Percentiles rank a stretch among this genome's conserved stretches.
Conservation (phyloP, 2,329 filamentous ascomycete genomes). For the Cordyceps militaris region DNA sequence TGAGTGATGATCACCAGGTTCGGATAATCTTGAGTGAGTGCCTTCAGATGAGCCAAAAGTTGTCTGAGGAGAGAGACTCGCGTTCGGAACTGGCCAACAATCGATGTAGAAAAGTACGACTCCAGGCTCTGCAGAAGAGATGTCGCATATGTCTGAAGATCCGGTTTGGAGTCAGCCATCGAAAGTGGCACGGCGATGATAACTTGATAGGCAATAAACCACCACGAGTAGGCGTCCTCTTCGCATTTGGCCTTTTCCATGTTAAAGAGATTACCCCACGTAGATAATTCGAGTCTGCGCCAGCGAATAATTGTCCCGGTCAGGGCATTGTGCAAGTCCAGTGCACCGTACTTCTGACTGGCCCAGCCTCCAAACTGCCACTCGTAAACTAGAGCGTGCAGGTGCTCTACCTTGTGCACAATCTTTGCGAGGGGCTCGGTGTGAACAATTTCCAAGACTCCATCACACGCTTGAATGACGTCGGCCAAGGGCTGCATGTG, state of each 20-base stretch:
- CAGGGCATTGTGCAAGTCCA: slow-evolving; percentile 64
- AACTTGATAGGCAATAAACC: slow-evolving; percentile 91
- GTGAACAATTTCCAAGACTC: slow-evolving; percentile 68
- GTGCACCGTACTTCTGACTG: slow-evolving; percentile 67
- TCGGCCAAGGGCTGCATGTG: slow-evolving; percentile 73
- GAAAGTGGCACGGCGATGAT: slow-evolving; percentile 69
- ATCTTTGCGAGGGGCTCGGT: slow-evolving; percentile 80
- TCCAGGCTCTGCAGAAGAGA: slow-evolving; percentile 70
- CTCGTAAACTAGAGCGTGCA: slow-evolving; percentile 79
- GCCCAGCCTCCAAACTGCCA: slow-evolving; percentile 88
- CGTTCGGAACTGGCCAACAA: slow-evolving; percentile 70
- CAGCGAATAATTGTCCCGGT: slow-evolving; percentile 79
- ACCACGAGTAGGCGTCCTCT: slow-evolving; percentile 81
- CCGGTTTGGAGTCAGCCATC: slow-evolving; percentile 50
- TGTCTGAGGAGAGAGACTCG: slow-evolving; percentile 65
- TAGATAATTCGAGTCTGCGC: slow-evolving; percentile 84
- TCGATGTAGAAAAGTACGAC: slow-evolving; percentile 70
- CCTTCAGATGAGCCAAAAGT: slow-evolving; percentile 55
- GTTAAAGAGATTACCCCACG: slow-evolving; percentile 85
- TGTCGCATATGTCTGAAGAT: slow-evolving; percentile 56
- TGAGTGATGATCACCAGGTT: slow-evolving; percentile 51
- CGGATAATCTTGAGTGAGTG: slow-evolving; percentile 54
- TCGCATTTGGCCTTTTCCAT: slow-evolving; percentile 70
- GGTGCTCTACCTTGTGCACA: slow-evolving; percentile 77
- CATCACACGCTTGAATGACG: slow-evolving; percentile 66